Evolutionary conservation across 371 early-diverging fungal species (phyloP).

Genomic region (Cokeromyces recurvatus): DNA sequence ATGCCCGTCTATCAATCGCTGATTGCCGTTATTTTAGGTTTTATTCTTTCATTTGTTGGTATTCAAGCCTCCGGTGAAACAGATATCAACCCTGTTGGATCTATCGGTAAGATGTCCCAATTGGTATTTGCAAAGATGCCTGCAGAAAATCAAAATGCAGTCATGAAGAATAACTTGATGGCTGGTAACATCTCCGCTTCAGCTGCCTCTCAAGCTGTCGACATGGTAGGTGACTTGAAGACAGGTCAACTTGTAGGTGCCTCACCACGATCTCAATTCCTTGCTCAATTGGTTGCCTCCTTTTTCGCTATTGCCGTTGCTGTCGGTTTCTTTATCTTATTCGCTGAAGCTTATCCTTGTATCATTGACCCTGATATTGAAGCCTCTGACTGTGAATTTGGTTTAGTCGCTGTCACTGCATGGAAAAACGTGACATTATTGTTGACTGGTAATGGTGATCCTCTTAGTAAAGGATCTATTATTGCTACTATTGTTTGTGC

Average conservation of each 20-base stretch:
- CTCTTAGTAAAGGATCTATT: constrained; percentile 38
- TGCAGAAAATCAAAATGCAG: constrained; percentile 19
- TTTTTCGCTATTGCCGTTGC: constrained; percentile 54
- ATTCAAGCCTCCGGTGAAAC: constrained; percentile 66
- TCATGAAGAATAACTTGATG: constrained; percentile 55
- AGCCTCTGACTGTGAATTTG: constrained; percentile 45
- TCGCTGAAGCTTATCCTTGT: constrained; percentile 61
- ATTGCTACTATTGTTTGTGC: constrained; percentile 49
- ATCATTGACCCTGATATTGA: constrained; percentile 25
- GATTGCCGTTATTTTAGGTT: constrained; percentile 59
- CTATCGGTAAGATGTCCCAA: constrained; percentile 61
- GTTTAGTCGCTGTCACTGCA: constrained; percentile 56
- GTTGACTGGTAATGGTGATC: constrained; percentile 47
- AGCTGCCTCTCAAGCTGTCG: constrained; percentile 57
- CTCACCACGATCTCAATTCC: constrained; percentile 60
- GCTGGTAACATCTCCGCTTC: constrained; percentile 60
- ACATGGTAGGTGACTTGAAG: constrained; percentile 67
- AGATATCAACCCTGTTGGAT: constrained; percentile 63
- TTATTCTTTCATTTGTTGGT: constrained; percentile 68
- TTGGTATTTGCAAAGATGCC: constrained; percentile 59
- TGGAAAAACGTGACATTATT: constrained; percentile 60
- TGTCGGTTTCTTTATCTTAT: constrained; percentile 57
- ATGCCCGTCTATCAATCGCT: constrained; percentile 54
- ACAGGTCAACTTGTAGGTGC: constrained; percentile 58
- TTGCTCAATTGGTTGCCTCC: constrained; percentile 58